These are phyloP conservation scores for Gaultheria prostrata DNA, from an alignment of 148 eudicot genomes.

Conservation along the genomic window DNA sequence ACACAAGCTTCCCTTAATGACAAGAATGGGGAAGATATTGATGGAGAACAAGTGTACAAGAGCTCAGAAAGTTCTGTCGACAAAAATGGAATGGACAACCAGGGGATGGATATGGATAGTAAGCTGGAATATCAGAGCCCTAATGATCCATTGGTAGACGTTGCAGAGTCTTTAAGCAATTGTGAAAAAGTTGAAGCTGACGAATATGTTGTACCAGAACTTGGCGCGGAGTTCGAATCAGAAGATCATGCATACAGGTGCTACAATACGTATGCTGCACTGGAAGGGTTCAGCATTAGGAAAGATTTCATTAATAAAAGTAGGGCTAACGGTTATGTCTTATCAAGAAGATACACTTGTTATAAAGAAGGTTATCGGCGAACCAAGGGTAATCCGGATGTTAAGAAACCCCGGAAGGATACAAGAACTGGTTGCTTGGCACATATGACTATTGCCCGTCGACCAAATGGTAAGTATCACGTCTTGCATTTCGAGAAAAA, in stretches of 20 bases:
- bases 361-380: slow-evolving; percentile 22
- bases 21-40: background rate
- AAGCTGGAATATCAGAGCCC: slow-evolving; percentile 16
- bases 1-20: background rate
- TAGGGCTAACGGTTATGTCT: slow-evolving; percentile 19
- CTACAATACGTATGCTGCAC: slow-evolving; percentile 22
- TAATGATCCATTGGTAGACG: background rate
- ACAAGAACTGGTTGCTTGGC: slow-evolving; percentile 31
- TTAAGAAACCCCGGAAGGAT: slow-evolving; percentile 26
- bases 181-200: slow-evolving; percentile 16
- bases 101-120: slow-evolving; percentile 17
- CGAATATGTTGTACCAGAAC: slow-evolving; percentile 13
- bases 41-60: background rate
- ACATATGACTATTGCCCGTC: slow-evolving; percentile 27
- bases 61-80: slow-evolving; percentile 12
- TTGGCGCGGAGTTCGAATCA: slow-evolving; percentile 25
- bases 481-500: slow-evolving; percentile 20
- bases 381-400: slow-evolving; percentile 11
- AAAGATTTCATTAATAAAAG: slow-evolving; percentile 28
- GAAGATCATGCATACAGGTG: slow-evolving; percentile 28
- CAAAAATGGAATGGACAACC: slow-evolving; percentile 16
- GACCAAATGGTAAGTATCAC: slow-evolving; percentile 20
- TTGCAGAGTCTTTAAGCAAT: background rate
- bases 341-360: slow-evolving; percentile 27
- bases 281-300: slow-evolving; percentile 26